Evolutionary conservation across 1,139 yeast genomes (phyloP).

Genomic region (Taphrina wiesneri): DNA sequence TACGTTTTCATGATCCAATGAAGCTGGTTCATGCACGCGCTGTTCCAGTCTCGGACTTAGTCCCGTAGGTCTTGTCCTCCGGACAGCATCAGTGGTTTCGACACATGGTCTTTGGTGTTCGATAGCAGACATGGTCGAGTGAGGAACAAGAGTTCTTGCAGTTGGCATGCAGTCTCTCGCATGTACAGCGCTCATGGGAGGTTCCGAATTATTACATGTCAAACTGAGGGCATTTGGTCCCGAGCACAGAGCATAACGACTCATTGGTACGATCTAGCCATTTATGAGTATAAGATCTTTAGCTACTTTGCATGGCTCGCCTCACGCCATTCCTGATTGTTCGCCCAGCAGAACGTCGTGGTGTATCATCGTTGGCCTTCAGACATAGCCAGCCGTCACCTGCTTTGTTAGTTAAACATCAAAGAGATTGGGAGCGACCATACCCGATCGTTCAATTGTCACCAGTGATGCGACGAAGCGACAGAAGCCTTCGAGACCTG

Average conservation of each 20-base stretch:
- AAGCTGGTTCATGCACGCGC: too few relatives aligned
- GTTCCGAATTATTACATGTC: not conserved
- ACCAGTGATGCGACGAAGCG: not conserved
- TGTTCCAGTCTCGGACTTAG: too few relatives aligned
- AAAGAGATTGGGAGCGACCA: not conserved
- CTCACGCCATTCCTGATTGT: not conserved
- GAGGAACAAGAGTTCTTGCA: not conserved
- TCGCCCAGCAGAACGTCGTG: not conserved
- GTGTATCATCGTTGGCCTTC: not conserved
- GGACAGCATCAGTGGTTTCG: too few relatives aligned
- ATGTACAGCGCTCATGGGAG: not conserved
- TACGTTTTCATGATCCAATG: too few relatives aligned
- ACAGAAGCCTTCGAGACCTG: not conserved
- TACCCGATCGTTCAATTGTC: not conserved
- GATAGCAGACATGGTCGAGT: too few relatives aligned
- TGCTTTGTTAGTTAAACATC: not conserved
- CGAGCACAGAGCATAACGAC: not conserved
- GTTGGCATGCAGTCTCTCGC: not conserved
- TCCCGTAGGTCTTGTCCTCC: too few relatives aligned
- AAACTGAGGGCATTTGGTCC: not conserved
- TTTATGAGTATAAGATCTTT: not conserved
- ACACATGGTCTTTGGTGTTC: too few relatives aligned
- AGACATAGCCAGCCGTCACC: not conserved
- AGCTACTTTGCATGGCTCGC: not conserved
- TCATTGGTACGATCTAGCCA: not conserved